Base-by-base conservation (phyloP, 2,329 filamentous ascomycete genomes). In the Aspergillus phoenicis region DNA sequence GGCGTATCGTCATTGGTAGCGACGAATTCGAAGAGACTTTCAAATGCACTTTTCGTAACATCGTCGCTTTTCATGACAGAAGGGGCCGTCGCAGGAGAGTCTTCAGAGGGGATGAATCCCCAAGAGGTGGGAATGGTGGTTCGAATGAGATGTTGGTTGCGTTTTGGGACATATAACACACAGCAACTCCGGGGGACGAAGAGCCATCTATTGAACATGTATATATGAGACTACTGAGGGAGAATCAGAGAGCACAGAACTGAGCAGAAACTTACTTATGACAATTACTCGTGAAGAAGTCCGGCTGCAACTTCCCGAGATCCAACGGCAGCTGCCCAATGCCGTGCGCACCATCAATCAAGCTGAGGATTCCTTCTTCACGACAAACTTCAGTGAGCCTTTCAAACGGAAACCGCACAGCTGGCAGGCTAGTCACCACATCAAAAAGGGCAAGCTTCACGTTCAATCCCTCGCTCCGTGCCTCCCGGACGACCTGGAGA, bases 211-310 rank as follows among this genome's bases (percentile, higher is more conserved):
- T 36, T 17, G 28, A 15, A 4, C 1, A 5, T 20, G 6, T 52
- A 69, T 49, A 64, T 65, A 39, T 57, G 55, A 47, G 49, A 8
- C 43, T 33, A 8, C 24, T 30, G 2, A 20, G 17, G 17, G 17
- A 20, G 17, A 20, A 6, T n/a, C n/a, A 41, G 39, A 11, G 17
- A 30, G 49, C 20, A 30, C 7, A 39, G 51, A 15, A 8, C 20
- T 17, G 45, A 30, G 36, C 10, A 24, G 26, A 15, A 3, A 39
- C 69, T 54, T 71, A 78, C 76, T 96, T 96, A 80, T 96, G 91
- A 68, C 87, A 91, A 74, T 97, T 97, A 58, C 84, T 89, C 13
- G 94, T 84, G 71, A 96, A 91, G 78, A 96, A 97, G 75, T 97
- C 93, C 0, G 92, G 88, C 64, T 93, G 85, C 2, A 93, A 78